A percentile compares a stretch with the other conserved stretches of the same genome.
Evolutionary conservation across 192 early-diverging fungal genomes (phyloP).

Genomic region (Linderina pennispora): DNA sequence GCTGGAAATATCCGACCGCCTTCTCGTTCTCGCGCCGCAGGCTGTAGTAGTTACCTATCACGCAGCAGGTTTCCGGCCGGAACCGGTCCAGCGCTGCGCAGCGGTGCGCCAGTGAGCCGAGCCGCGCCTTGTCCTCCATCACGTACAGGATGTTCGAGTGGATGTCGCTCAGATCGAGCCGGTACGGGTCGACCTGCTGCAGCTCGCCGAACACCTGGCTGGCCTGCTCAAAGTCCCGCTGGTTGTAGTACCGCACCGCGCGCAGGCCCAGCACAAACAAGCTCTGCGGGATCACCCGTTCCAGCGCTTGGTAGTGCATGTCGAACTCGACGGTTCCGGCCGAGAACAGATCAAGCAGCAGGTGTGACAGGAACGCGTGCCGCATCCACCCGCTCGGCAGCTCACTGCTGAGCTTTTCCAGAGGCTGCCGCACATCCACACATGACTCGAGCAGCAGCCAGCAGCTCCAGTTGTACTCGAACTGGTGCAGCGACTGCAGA

Average conservation of each 20-base stretch:
- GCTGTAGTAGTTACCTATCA: conserved; percentile 88
- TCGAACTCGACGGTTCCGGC: conserved; percentile 21
- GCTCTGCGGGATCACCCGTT: conserved; percentile 53
- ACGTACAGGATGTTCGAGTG: conserved; percentile 88
- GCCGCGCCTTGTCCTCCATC: conserved; percentile 58
- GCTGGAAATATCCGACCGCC: conserved; percentile 80
- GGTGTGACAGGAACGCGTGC: conserved; percentile 52
- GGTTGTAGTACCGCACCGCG: conserved; percentile 58
- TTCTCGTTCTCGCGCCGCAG: conserved; percentile 72
- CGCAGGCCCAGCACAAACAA: conserved; percentile 57
- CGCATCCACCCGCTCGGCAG: conserved; percentile 36
- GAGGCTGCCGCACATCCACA: conserved; percentile 33
- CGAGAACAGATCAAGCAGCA: conserved; percentile 49
- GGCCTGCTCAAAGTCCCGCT: conserved; percentile 66
- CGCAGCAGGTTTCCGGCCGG: conserved; percentile 82
- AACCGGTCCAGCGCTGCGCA: conserved; percentile 67
- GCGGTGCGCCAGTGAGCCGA: conserved; percentile 73
- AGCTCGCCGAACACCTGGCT: conserved; percentile 63
- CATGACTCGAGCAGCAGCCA: conserved; percentile 73
- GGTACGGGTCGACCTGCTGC: conserved; percentile 63
- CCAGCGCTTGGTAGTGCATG: conserved; percentile 34
- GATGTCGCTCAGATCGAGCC: conserved; percentile 74
- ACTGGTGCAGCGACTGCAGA: conserved; percentile 59
- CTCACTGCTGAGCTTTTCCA: conserved; percentile 13
- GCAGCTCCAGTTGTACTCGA: conserved; percentile 86